Evolutionary conservation across 306 rosid genomes (phyloP).

Genomic region (Prunus padus): DNA sequence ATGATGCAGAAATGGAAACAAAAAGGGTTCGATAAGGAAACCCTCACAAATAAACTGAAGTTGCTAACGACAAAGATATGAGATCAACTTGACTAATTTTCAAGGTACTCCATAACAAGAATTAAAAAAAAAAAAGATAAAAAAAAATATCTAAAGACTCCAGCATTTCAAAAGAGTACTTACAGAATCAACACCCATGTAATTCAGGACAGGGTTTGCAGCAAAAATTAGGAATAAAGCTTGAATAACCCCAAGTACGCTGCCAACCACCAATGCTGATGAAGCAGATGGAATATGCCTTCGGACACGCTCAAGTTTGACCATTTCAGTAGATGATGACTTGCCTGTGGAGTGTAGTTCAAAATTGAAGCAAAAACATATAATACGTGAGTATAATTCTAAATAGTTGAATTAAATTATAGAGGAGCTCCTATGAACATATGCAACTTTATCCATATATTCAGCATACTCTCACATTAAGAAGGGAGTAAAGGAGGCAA

Average conservation of each 20-base stretch:
- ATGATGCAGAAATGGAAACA: background rate
- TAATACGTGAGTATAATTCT: background rate
- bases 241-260: constrained; percentile 63
- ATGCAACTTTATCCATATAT: background rate
- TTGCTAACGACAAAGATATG: background rate
- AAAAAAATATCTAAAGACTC: background rate
- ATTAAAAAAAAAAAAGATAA: background rate
- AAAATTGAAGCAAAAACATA: background rate
- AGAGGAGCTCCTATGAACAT: background rate
- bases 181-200: constrained; percentile 73
- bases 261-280: constrained; percentile 59
- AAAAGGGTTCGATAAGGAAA: too few species aligned
- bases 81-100: background rate
- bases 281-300: constrained; percentile 75
- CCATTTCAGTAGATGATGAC: constrained; percentile 18
- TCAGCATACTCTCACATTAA: background rate
- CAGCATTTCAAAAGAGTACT: constrained; percentile 21
- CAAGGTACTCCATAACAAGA: background rate
- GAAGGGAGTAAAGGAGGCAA: constrained; percentile 2
- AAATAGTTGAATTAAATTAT: too few species aligned
- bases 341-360: background rate
- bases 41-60: background rate
- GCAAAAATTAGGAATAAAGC: constrained; percentile 53
- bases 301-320: constrained; percentile 37
- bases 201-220: constrained; percentile 61